A percentile compares a stretch with the other conserved stretches of the same genome.
Conservation (phyloP, 2,329 filamentous ascomycete species). For the Fusarium dlaminii region DNA sequence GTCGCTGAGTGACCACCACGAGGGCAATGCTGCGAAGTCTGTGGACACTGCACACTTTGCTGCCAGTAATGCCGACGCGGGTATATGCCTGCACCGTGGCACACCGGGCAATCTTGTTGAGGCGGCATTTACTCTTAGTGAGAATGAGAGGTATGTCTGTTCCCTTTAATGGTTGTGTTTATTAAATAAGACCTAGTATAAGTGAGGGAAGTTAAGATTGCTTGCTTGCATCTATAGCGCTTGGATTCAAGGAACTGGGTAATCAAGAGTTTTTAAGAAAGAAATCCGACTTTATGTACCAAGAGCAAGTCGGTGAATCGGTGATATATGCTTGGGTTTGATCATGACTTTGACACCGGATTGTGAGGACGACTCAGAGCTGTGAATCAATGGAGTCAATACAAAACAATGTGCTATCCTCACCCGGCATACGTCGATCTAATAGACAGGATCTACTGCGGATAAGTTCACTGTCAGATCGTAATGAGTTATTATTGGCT, state of each 20-base stretch:
- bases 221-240: no score
- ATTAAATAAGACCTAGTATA: no score
- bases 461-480: neutral
- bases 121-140: neutral
- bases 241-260: no score
- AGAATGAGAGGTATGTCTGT: neutral
- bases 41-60: neutral
- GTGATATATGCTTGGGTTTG: neutral
- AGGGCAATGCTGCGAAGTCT: neutral
- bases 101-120: neutral
- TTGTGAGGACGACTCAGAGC: neutral
- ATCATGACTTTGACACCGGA: neutral
- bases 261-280: neutral
- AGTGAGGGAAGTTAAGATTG: no score
- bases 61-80: neutral
- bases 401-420: neutral
- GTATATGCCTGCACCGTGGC: neutral
- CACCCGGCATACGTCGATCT: neutral
- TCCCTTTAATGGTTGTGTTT: neutral
- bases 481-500: neutral
- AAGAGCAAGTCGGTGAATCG: neutral
- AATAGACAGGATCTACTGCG: neutral
- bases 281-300: neutral
- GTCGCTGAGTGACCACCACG: neutral
- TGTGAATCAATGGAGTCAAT: neutral